phyloP scores from a whole-genome alignment of 208 protist genomes.

The Trichomonas vaginalis region DNA sequence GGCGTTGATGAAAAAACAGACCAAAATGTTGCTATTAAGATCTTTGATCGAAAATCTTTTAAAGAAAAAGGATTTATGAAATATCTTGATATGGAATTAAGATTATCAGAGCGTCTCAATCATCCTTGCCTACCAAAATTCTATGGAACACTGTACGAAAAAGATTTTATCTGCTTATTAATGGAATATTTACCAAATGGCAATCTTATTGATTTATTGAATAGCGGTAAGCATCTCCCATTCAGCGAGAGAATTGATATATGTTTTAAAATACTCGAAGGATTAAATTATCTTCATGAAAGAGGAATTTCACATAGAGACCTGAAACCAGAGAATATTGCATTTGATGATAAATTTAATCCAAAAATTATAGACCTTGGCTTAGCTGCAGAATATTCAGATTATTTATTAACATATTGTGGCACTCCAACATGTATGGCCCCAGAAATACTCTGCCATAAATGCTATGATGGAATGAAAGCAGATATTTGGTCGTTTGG shows the following conservation, averaged over 20 bases:
- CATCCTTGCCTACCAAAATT: neutral
- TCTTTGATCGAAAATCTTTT: too few relatives aligned
- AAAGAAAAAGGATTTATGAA: too few relatives aligned
- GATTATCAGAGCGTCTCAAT: neutral
- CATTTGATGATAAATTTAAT: constrained; percentile 52
- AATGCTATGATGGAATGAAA: neutral
- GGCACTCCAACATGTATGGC: constrained; percentile 42
- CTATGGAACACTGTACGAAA: neutral
- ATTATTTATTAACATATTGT: neutral
- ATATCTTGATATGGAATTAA: neutral
- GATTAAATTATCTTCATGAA: constrained; percentile 85
- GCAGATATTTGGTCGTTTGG: neutral
- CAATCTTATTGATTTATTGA: neutral
- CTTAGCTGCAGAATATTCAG: constrained; percentile 21
- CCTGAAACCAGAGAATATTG: constrained; percentile 61
- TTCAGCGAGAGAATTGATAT: neutral
- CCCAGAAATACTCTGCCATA: neutral
- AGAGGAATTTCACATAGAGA: constrained; percentile 47
- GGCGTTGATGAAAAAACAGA: too few relatives aligned
- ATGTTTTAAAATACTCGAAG: constrained; percentile 79
- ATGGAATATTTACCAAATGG: neutral
- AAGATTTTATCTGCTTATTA: neutral
- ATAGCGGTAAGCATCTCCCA: neutral
- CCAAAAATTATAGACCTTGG: constrained; percentile 73
- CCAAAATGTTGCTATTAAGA: too few relatives aligned